Percentiles rank a stretch among this genome's conserved stretches.
phyloP scores from a whole-genome alignment of 2,329 filamentous ascomycete genomes.

The Cytospora mali region DNA sequence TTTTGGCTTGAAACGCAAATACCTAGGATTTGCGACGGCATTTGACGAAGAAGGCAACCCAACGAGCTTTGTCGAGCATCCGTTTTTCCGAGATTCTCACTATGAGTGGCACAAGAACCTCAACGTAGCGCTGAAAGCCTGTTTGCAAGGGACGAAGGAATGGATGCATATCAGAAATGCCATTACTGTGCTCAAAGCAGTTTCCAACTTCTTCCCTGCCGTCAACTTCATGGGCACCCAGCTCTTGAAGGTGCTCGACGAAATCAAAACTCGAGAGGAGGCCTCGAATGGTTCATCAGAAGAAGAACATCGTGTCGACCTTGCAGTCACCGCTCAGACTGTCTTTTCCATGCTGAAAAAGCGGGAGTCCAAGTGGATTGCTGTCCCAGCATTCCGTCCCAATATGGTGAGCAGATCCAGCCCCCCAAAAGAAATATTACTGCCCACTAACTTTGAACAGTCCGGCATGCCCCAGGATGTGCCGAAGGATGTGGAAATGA shows the following conservation, averaged over 20 bases:
- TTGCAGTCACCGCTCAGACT: slow-evolving; percentile 73
- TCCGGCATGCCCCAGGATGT: slow-evolving; percentile 44
- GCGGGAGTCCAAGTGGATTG: slow-evolving; percentile 68
- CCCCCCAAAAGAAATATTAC: slow-evolving; percentile 22
- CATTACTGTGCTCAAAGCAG: slow-evolving; percentile 81
- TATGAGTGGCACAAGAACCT: slow-evolving; percentile 90
- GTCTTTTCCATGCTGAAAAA: slow-evolving; percentile 71
- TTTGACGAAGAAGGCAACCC: slow-evolving; percentile 73
- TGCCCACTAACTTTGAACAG: slow-evolving; percentile 44
- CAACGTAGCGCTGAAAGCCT: slow-evolving; percentile 76
- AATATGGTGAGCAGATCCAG: slow-evolving; percentile 55
- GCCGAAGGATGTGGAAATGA: slow-evolving; percentile 42
- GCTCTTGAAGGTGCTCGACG: slow-evolving; percentile 64
- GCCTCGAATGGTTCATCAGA: slow-evolving; percentile 49
- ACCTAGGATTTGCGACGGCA: slow-evolving; percentile 77
- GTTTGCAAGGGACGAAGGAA: slow-evolving; percentile 73
- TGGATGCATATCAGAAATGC: slow-evolving; percentile 99
- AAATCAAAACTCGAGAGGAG: slow-evolving; percentile 65
- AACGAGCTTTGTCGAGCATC: slow-evolving; percentile 74
- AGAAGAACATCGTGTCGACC: slow-evolving; percentile 66
- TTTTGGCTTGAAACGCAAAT: slow-evolving; percentile 57
- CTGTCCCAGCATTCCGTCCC: slow-evolving; percentile 72
- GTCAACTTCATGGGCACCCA: slow-evolving; percentile 84
- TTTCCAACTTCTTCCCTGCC: slow-evolving; percentile 82
- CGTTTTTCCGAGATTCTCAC: slow-evolving; percentile 81